phyloP scores from a whole-genome alignment of 495 filamentous ascomycete genomes.

The Aspergillus leporis region DNA sequence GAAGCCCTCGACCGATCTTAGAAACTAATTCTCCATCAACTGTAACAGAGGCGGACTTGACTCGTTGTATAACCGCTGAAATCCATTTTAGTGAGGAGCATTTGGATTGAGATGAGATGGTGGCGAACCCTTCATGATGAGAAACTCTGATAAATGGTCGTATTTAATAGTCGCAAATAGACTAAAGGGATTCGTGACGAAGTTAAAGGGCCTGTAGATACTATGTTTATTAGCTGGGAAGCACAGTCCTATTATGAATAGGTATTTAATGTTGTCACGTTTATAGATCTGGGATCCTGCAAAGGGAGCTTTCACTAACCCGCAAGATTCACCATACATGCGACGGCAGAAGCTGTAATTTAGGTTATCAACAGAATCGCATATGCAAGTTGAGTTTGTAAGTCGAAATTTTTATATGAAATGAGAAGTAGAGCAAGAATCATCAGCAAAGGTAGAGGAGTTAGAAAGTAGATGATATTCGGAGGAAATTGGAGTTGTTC shows the following conservation, averaged over 20 bases:
- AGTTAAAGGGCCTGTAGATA: neutral
- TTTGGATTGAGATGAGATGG: neutral
- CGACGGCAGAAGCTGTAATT: neutral
- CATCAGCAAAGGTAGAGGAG: neutral
- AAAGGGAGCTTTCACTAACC: neutral
- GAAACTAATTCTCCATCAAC: constrained; percentile 92
- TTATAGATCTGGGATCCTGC: neutral
- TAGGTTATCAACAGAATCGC: too few relatives aligned
- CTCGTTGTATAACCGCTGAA: constrained; percentile 88
- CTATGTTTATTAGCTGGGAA: neutral
- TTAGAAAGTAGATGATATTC: neutral
- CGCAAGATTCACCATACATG: neutral
- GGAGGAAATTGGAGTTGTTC: neutral
- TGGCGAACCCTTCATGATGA: constrained; percentile 24
- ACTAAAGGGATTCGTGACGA: neutral
- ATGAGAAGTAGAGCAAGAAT: neutral
- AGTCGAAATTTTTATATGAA: neutral
- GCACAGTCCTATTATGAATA: neutral
- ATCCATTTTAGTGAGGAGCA: constrained; percentile 2
- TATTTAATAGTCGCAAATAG: neutral
- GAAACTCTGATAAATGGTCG: neutral
- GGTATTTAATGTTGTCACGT: neutral
- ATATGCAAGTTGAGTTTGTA: neutral
- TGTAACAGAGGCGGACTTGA: constrained; percentile 96
- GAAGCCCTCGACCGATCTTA: constrained; percentile 81